Evolutionary conservation across 225 moss, liverwort and hornwort species (phyloP), one percentile per base, ranked within the genome.

Genomic region (Rhytidiadelphus loreus): DNA sequence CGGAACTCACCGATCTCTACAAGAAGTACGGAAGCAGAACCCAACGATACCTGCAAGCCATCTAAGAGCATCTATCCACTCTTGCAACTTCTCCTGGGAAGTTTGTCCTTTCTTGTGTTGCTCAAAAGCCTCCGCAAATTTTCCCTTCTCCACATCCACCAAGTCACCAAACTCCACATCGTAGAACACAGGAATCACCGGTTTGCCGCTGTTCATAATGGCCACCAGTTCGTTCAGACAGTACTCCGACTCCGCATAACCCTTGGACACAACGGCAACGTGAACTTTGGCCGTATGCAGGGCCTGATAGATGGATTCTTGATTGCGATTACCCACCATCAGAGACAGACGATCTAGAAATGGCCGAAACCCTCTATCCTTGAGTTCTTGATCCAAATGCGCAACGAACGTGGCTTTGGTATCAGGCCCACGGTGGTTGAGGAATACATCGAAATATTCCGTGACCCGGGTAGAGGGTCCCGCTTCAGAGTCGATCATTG

Each of bases 291-390:
- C n/a, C 22, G 39, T 68, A n/a, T 23, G 6, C 7, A 68, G 9
- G 39, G 68, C 68, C n/a, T 0, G 12, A 12, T 6, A 23, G 23
- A 68, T 68, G n/a, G 4, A 68, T 39, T n/a, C 23, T 7, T 68
- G 12, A 68, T 4, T 13, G 7, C 1, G 13, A 68, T 2, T 22
- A 23, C 68, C 68, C 22, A 1, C 4, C n/a, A 0, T 4, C n/a
- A 68, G 0, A 39, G n/a, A 12, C 4, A 0, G 0, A 68, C 12
- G 22, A 39, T 68, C 68, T 6, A 68, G 4, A 68, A 68, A 68
- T n/a, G 68, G 39, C 22, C 12, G n/a, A 68, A 68, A 68, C 23
- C 22, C 7, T 68, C 0, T 13, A 13, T 0, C 4, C 23, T 1
- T 12, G 23, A n/a, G 68, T 23, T 22, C 68, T 2, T 23, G 2